Evolutionary conservation across 1,284 basidiomycete species (phyloP).

Genomic region (Tremellales sp.): DNA sequence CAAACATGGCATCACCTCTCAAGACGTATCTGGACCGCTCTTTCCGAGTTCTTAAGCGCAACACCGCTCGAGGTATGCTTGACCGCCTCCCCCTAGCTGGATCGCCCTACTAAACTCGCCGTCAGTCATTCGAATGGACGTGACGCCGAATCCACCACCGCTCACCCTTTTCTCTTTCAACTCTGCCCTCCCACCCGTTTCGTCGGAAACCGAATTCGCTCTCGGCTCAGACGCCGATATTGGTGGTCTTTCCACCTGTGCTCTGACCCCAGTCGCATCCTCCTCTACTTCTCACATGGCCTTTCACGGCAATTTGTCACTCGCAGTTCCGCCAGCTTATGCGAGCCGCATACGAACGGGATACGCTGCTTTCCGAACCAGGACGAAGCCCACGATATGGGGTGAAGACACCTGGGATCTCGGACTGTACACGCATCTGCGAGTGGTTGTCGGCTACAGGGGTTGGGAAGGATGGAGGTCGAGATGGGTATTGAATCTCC

Average conservation of each 20-base stretch:
- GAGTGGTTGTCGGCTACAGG: slow-evolving; percentile 48
- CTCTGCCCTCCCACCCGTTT: slow-evolving; percentile 13
- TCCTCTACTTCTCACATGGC: slow-evolving; percentile 29
- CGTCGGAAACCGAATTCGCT: slow-evolving; percentile 22
- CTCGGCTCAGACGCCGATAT: slow-evolving; percentile 44
- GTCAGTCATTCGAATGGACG: slow-evolving; percentile 36
- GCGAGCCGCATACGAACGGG: slow-evolving; percentile 48
- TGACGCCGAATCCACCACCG: slow-evolving; percentile 19
- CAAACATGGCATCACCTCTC: slow-evolving; percentile 31
- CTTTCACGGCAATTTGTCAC: slow-evolving; percentile 41
- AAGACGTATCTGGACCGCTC: slow-evolving; percentile 41
- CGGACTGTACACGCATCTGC: slow-evolving; percentile 50
- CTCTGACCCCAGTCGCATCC: slow-evolving; percentile 26
- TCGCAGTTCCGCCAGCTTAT: slow-evolving; percentile 40
- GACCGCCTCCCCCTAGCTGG: neutral
- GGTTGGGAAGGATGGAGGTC: slow-evolving; percentile 46
- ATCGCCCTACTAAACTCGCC: neutral
- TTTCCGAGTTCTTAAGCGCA: slow-evolving; percentile 32
- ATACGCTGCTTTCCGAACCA: slow-evolving; percentile 53
- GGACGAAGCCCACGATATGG: slow-evolving; percentile 49
- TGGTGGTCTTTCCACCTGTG: slow-evolving; percentile 38
- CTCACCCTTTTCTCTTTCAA: slow-evolving; percentile 36
- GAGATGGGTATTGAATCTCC: slow-evolving; percentile 52
- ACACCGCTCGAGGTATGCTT: slow-evolving; percentile 33
- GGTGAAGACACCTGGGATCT: slow-evolving; percentile 53